phyloP scores from a whole-genome alignment of 805 yeast species.

The Lipomyces yamadae region DNA sequence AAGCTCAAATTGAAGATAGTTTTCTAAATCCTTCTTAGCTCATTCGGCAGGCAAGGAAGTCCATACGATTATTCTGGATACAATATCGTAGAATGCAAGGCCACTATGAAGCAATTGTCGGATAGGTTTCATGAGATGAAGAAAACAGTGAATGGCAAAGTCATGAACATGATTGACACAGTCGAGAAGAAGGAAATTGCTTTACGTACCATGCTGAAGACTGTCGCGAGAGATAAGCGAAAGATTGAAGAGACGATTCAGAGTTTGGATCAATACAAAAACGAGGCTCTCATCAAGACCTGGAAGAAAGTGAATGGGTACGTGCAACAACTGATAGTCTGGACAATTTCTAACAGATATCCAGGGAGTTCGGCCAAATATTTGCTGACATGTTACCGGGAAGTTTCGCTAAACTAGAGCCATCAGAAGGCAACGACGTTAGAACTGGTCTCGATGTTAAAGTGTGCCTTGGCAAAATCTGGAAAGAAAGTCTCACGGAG shows the following conservation, averaged over 20 bases:
- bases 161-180: constrained; percentile 88
- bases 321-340: constrained; percentile 7
- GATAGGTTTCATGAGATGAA: constrained; percentile 71
- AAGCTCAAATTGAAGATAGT: not conserved
- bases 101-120: constrained; percentile 59
- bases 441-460: constrained; percentile 89
- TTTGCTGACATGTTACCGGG: constrained; percentile 88
- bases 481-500: constrained; percentile 96
- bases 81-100: constrained; percentile 65
- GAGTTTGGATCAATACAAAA: constrained; percentile 82
- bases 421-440: constrained; percentile 77
- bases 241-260: constrained; percentile 87
- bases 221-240: constrained; percentile 84
- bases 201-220: constrained; percentile 76
- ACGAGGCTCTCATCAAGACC: constrained; percentile 78
- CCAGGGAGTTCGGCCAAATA: constrained; percentile 79
- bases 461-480: constrained; percentile 85
- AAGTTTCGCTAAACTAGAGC: constrained; percentile 85
- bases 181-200: constrained; percentile 86
- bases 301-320: constrained; percentile 77
- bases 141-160: constrained; percentile 80
- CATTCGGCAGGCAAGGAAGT: constrained; percentile 45
- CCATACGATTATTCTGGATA: constrained; percentile 43
- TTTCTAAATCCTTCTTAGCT: constrained; percentile 13
- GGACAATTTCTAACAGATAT: not conserved